Conservation (phyloP, 768 basidiomycete species). For the Pulveroboletus sp. region DNA sequence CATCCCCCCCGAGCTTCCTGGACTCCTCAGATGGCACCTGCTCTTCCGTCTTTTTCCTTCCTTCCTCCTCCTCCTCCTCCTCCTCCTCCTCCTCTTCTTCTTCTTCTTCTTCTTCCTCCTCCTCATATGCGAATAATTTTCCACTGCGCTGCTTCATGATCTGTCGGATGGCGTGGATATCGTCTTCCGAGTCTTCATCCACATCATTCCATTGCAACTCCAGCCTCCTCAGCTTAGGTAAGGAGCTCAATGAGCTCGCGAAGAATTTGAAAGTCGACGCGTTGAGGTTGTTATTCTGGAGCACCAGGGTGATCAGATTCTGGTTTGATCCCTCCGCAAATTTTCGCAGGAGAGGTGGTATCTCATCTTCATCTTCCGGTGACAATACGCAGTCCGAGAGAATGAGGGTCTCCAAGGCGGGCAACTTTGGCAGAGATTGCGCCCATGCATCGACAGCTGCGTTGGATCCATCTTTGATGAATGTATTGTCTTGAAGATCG, state of each 20-base stretch:
- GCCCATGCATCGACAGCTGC: slow-evolving; percentile 58
- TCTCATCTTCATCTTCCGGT: slow-evolving; percentile 64
- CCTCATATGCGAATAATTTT: slow-evolving; percentile 63
- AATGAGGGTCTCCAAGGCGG: slow-evolving; percentile 71
- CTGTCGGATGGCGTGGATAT: slow-evolving; percentile 46
- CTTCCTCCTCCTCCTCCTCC: slow-evolving; percentile 34
- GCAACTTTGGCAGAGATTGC: slow-evolving; percentile 64
- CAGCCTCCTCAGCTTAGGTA: slow-evolving; percentile 57
- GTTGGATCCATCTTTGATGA: slow-evolving; percentile 62
- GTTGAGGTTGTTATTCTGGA: slow-evolving; percentile 93
- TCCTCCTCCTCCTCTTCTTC: slow-evolving; percentile 54
- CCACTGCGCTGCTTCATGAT: slow-evolving; percentile 64
- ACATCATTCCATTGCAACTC: slow-evolving; percentile 92
- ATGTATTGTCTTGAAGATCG: slow-evolving; percentile 92
- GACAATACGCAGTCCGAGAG: slow-evolving; percentile 90
- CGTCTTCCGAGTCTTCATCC: slow-evolving; percentile 67
- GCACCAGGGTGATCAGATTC: slow-evolving; percentile 68
- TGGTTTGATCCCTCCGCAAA: slow-evolving; percentile 69
- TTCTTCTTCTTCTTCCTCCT: slow-evolving; percentile 79
- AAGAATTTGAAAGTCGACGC: slow-evolving; percentile 61
- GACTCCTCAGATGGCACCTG: slow-evolving; percentile 24
- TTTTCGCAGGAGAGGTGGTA: slow-evolving; percentile 58
- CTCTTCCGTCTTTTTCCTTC: slow-evolving; percentile 20
- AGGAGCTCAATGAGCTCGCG: slow-evolving; percentile 58
- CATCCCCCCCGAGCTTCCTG: slow-evolving; percentile 29